Evolutionary conservation across 2,329 filamentous ascomycete species (phyloP).

Genomic region (Arthrinium phaeospermum): DNA sequence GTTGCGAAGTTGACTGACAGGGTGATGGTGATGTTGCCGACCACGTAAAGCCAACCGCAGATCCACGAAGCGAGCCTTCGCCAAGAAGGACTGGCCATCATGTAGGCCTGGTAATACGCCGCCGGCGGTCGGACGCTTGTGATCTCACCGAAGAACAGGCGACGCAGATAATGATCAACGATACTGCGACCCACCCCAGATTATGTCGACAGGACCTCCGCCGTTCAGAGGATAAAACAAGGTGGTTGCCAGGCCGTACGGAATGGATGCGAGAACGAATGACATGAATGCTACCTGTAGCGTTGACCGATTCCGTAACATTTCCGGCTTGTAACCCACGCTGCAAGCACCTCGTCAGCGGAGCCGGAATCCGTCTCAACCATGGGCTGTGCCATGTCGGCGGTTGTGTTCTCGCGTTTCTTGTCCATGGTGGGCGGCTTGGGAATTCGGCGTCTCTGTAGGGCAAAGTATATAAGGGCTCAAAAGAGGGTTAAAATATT

Average conservation of each 20-base stretch:
- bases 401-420: constrained; percentile 20
- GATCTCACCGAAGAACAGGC: constrained; percentile 75
- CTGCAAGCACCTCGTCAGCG: constrained; percentile 67
- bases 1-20: constrained; percentile 85
- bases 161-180: constrained; percentile 73
- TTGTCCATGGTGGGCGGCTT: constrained; percentile 21
- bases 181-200: constrained; percentile 75
- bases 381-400: constrained; percentile 24
- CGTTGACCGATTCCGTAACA: constrained; percentile 69
- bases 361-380: constrained; percentile 45
- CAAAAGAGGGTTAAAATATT: background rate
- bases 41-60: constrained; percentile 77
- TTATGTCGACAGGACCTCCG: constrained; percentile 71
- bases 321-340: constrained; percentile 71
- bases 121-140: constrained; percentile 76
- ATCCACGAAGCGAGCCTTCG: constrained; percentile 72
- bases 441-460: background rate
- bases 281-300: constrained; percentile 77
- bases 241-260: constrained; percentile 75
- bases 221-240: constrained; percentile 70
- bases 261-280: constrained; percentile 76
- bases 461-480: background rate
- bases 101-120: constrained; percentile 82
- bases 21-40: constrained; percentile 83
- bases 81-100: constrained; percentile 67